Evolutionary conservation across 2,329 filamentous ascomycete genomes (phyloP), one percentile per base, ranked within the genome.

Genomic region (Podosphaera fusca): DNA sequence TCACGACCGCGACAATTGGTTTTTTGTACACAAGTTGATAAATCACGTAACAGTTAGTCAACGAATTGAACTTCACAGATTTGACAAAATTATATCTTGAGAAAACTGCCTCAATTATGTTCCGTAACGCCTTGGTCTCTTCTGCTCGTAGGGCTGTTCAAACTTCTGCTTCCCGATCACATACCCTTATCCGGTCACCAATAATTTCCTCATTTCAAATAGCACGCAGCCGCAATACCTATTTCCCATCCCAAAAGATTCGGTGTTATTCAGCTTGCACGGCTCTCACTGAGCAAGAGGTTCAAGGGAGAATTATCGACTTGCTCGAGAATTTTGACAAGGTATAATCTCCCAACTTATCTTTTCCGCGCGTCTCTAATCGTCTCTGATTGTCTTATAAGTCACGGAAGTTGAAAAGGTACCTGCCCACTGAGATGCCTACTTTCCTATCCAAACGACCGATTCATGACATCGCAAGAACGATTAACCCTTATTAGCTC

Each of bases 241-340:
- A 21, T 21, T 21, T 21, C 21, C 75, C 77, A 67, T 79, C 82
- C 73, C 77, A 82, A 69, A 77, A 80, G 64, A 76, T 85, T 68
- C 78, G 92, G 73, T 85, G 81, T 75, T 98, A 98, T 75, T 87
- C 89, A 64, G 85, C 90, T 56, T 82, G 78, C 59, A 80, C 82
- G 62, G 82, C 83, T 64, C 79, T 96, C 63, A 77, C 80, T 67
- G 84, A 88, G 76, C 76, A 82, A 58, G 87, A 95, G 75, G 85
- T 95, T 58, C 84, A 94, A 75, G 87, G 86, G 60, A 81, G 90
- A 69, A 95, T 96, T 77, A 78, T 94, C 71, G 85, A 87, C 72
- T 76, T 98, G 67, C 73, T 98, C 72, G 84, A 88, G 75, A 90
- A 89, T 71, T 98, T 96, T 70, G 92, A 98, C 76, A 98, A 98